Evolutionary conservation across 2,329 filamentous ascomycete genomes (phyloP).

Genomic region (Diplocarpon mali): DNA sequence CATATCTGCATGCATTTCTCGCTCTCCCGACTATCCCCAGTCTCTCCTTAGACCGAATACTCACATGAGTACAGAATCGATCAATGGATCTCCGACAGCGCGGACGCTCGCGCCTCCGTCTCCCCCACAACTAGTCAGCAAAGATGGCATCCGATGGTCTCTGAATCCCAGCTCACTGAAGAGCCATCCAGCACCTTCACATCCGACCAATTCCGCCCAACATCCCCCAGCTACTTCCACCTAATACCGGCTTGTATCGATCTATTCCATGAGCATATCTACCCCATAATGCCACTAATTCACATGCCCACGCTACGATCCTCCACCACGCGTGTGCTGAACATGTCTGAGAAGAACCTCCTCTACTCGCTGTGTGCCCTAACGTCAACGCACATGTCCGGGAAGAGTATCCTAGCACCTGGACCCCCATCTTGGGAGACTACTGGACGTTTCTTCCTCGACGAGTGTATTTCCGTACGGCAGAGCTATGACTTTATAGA

Average conservation of each 20-base stretch:
- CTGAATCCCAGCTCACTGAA: constrained; percentile 29
- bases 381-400: constrained; percentile 39
- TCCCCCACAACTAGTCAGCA: constrained; percentile 11
- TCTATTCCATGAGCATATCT: constrained; percentile 50
- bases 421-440: constrained; percentile 34
- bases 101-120: constrained; percentile 5
- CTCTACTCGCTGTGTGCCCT: constrained; percentile 48
- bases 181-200: constrained; percentile 29
- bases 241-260: constrained; percentile 45
- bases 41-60: not conserved
- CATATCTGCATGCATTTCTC: no score
- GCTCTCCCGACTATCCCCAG: not conserved
- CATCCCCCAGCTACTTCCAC: constrained; percentile 36
- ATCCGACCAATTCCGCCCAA: constrained; percentile 33
- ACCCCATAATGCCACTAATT: constrained; percentile 52
- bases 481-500: constrained; percentile 48
- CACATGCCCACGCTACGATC: constrained; percentile 43
- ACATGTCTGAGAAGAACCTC: constrained; percentile 32
- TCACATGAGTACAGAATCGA: constrained; percentile 14
- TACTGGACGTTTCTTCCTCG: constrained; percentile 44
- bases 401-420: constrained; percentile 31
- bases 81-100: constrained; percentile 18
- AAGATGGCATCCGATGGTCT: constrained; percentile 22
- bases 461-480: constrained; percentile 45
- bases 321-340: constrained; percentile 34